These are phyloP conservation scores for Alternaria solani DNA, from an alignment of 2,329 filamentous ascomycete genomes.

Conservation along the genomic window DNA sequence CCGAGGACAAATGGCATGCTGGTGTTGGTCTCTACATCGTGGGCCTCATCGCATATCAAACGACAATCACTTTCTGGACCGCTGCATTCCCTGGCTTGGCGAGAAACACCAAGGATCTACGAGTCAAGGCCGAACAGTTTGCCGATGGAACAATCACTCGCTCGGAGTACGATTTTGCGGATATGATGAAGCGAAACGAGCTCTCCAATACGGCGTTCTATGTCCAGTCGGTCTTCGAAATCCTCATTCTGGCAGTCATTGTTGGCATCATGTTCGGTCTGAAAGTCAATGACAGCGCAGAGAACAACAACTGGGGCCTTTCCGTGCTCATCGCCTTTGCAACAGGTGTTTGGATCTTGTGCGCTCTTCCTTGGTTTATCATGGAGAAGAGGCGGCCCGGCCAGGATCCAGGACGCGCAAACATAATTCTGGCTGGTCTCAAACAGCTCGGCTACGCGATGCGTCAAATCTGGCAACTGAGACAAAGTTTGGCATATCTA, in stretches of 20 bases:
- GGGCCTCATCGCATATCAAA: constrained; percentile 71
- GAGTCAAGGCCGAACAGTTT: constrained; percentile 59
- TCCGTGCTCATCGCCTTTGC: constrained; percentile 72
- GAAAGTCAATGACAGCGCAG: constrained; percentile 65
- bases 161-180: constrained; percentile 64
- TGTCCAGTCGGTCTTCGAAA: constrained; percentile 68
- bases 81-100: constrained; percentile 67
- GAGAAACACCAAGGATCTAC: constrained; percentile 61
- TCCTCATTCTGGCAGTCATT: constrained; percentile 52
- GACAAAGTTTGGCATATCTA: constrained; percentile 71
- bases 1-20: constrained; percentile 65
- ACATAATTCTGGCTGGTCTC: constrained; percentile 65
- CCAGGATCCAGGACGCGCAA: constrained; percentile 60
- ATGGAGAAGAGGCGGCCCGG: constrained; percentile 71
- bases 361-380: constrained; percentile 72
- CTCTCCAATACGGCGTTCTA: constrained; percentile 71
- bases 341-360: constrained; percentile 68
- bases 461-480: constrained; percentile 68
- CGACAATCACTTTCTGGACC: constrained; percentile 74
- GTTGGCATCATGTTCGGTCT: constrained; percentile 62
- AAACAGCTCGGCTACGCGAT: constrained; percentile 66
- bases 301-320: constrained; percentile 72
- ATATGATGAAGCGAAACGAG: constrained; percentile 65
- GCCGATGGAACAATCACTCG: constrained; percentile 62
- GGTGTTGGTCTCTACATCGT: constrained; percentile 71